Percentiles rank a stretch among this genome's conserved stretches.
Conservation (phyloP, 345 rosid genomes). For the Eucalyptus tenuipes region DNA sequence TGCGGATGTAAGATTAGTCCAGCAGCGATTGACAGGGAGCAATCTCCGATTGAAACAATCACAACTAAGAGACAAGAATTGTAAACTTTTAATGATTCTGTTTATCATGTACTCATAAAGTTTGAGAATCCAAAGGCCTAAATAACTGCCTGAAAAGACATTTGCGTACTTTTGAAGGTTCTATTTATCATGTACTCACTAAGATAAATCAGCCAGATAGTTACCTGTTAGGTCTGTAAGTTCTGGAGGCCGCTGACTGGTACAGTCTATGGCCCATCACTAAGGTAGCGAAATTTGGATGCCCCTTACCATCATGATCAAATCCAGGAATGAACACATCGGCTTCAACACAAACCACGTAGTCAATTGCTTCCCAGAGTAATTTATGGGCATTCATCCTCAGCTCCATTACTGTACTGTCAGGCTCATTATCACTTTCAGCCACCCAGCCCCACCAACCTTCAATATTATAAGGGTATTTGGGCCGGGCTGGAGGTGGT, state of each 20-base stretch:
- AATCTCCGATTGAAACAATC: neutral
- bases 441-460: slow-evolving; percentile 99
- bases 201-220: neutral
- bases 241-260: slow-evolving; percentile 73
- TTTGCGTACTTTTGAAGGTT: neutral
- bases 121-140: neutral
- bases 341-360: slow-evolving; percentile 73
- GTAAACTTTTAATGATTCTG: neutral
- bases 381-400: slow-evolving; percentile 94
- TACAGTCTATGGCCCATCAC: slow-evolving; percentile 95
- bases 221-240: slow-evolving; percentile 89
- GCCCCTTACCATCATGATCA: slow-evolving; percentile 90
- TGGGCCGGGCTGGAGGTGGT: slow-evolving; percentile 88
- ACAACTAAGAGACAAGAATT: neutral
- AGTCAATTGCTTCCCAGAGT: slow-evolving; percentile 96
- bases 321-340: slow-evolving; percentile 88
- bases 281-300: slow-evolving; percentile 82
- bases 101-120: neutral
- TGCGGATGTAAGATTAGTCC: neutral
- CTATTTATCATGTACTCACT: neutral
- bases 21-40: neutral
- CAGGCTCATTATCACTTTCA: slow-evolving; percentile 97
- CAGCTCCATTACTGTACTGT: slow-evolving; percentile 88
- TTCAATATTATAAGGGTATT: slow-evolving; percentile 75
- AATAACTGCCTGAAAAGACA: neutral